Base-by-base conservation (phyloP, 768 basidiomycete genomes). In the Leccinum arenicola region DNA sequence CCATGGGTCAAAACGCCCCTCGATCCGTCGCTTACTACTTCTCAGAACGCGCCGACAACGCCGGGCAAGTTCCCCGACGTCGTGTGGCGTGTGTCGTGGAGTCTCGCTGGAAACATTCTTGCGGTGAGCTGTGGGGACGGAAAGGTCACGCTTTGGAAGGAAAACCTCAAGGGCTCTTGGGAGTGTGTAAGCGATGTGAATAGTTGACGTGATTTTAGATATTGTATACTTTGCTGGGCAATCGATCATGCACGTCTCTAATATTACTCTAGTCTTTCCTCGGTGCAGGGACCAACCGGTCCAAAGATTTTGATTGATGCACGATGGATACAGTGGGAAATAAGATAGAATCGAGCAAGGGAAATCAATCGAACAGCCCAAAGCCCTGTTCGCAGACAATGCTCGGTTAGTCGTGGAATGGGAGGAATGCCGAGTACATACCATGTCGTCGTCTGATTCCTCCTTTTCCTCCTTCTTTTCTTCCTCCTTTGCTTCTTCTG, bases 21-120 rank as follows among this genome's bases (percentile, higher is more conserved):
- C 36, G 91, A 95, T 67, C 90, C 91, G 1, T 83, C 84, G 2
- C 77, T 80, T 9, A 75, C 81, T 6, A 69, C 74, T 14, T 76
- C 79, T 3, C 76, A 80, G 50, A 74, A 78, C 8, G 68, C 80
- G 7, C 77, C 78, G 8, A 74, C 71, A 48, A 77, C 73, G 70
- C 75, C 84, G 15, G 91, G 91, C 23, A 94, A 90, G 71, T 98
- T 98, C 78, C 92, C 93, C 2, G 96, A 98, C 71, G 93, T 95
- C 5, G 95, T 98, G 23, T 99, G 96, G 97, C 84, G 96, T n/a
- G 94, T 98, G 35, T 93, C 91, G 49, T 99, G 97, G 97, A 95
- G 93, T 64, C 82, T 98, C 25, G 93, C 95, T 1, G 97, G 96
- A 17, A 98, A 98, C 70, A 83, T 99, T 52, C 80, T 99, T 50